Evolutionary conservation across 2,329 filamentous ascomycete species (phyloP).

Genomic region (Sporothrix curviconia): DNA sequence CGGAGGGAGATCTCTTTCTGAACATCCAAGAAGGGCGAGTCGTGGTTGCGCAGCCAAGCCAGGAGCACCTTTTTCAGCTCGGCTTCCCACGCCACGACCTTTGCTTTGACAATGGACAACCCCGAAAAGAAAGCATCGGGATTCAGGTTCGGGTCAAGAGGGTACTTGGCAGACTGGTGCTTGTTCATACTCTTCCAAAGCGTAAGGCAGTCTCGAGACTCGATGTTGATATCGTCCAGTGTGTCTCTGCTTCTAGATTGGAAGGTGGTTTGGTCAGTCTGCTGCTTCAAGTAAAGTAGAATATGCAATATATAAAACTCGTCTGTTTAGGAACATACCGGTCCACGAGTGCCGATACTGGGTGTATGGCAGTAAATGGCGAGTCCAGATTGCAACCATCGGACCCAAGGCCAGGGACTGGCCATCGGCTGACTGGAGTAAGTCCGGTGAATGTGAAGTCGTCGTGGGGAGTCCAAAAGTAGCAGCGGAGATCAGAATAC

Average conservation of each 20-base stretch:
- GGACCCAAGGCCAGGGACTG: constrained; percentile 38
- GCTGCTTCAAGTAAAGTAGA: no score
- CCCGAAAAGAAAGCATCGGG: constrained; percentile 42
- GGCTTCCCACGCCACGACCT: constrained; percentile 61
- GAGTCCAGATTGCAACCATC: constrained; percentile 27
- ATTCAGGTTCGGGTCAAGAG: constrained; percentile 42
- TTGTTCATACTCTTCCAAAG: constrained; percentile 60
- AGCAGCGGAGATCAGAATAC: constrained; percentile 75
- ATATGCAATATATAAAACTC: no score
- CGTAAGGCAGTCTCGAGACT: constrained; percentile 62
- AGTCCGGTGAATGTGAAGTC: constrained; percentile 47
- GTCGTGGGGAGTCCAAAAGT: constrained; percentile 51
- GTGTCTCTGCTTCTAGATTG: constrained; percentile 45
- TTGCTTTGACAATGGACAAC: constrained; percentile 49
- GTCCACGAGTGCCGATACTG: constrained; percentile 14
- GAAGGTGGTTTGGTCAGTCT: no score
- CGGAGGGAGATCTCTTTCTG: constrained; percentile 38
- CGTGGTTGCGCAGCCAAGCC: constrained; percentile 51
- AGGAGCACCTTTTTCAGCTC: constrained; percentile 52
- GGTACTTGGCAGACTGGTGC: constrained; percentile 44
- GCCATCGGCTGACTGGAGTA: constrained; percentile 33
- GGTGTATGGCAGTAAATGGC: constrained; percentile 14
- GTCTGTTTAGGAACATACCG: no score
- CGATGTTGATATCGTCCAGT: constrained; percentile 61
- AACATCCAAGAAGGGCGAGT: constrained; percentile 37